A percentile compares a stretch with the other conserved stretches of the same genome.
These are phyloP conservation scores for Plasmodium malariae DNA, from an alignment of 169 alveolate genomes.

Conservation along the genomic window DNA sequence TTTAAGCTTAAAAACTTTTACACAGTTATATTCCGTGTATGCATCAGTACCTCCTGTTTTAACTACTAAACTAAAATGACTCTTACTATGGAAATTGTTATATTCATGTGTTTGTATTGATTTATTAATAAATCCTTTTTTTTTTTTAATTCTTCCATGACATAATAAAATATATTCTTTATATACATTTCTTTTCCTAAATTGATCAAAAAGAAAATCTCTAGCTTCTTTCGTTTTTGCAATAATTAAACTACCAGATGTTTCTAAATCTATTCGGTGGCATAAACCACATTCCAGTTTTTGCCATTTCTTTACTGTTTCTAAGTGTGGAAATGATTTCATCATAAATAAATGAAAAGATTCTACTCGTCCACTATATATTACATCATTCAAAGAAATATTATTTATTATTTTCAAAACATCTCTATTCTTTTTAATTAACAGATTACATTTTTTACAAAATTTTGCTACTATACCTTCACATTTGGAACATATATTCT, in stretches of 20 bases:
- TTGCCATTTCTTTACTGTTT: constrained; percentile 83
- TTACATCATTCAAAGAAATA: constrained; percentile 78
- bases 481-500: constrained; percentile 50
- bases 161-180: constrained; percentile 83
- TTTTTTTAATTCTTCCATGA: constrained; percentile 81
- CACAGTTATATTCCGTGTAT: constrained; percentile 81
- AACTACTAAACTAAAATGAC: constrained; percentile 82
- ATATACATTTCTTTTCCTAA: constrained; percentile 81
- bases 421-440: constrained; percentile 71
- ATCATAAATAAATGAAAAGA: constrained; percentile 83
- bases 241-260: constrained; percentile 83
- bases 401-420: constrained; percentile 77
- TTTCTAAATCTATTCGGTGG: constrained; percentile 84
- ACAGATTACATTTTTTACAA: constrained; percentile 47
- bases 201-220: constrained; percentile 82
- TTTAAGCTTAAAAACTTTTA: constrained; percentile 73
- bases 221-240: constrained; percentile 84
- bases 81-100: constrained; percentile 78
- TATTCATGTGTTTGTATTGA: constrained; percentile 82
- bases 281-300: constrained; percentile 85
- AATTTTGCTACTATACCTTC: constrained; percentile 47
- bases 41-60: constrained; percentile 85
- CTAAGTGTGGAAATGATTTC: constrained; percentile 83
- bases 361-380: constrained; percentile 81
- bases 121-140: constrained; percentile 78